phyloP scores from a whole-genome alignment of 441 rosid genomes.

The Euphorbia schlechtendalii region DNA sequence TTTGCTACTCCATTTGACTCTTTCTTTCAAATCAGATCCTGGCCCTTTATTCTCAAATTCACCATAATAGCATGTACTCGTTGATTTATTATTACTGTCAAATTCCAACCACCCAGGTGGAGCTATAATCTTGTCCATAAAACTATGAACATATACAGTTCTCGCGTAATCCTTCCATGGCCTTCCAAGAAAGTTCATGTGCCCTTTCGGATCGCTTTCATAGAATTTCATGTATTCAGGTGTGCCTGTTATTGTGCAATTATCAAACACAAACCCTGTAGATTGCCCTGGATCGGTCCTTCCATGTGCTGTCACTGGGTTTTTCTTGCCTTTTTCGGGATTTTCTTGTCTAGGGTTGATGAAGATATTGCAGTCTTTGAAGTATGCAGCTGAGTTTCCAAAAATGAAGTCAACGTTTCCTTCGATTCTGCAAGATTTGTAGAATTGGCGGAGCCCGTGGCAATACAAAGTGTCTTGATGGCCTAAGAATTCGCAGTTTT shows the following conservation, averaged over 20 bases:
- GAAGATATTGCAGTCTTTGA: slow-evolving; percentile 53
- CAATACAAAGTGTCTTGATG: slow-evolving; percentile 79
- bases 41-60: slow-evolving; percentile 63
- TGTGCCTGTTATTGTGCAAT: slow-evolving; percentile 68
- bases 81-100: slow-evolving; percentile 45
- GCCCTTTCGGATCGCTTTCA: slow-evolving; percentile 42
- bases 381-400: slow-evolving; percentile 65
- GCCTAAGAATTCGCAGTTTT: slow-evolving; percentile 80
- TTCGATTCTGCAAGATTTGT: slow-evolving; percentile 56
- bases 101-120: slow-evolving; percentile 77
- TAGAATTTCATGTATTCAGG: slow-evolving; percentile 54
- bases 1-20: slow-evolving; percentile 70
- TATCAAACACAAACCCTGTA: slow-evolving; percentile 62
- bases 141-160: slow-evolving; percentile 47
- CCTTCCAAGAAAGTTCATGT: slow-evolving; percentile 59
- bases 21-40: slow-evolving; percentile 36
- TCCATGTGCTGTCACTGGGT: slow-evolving; percentile 70
- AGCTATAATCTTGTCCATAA: slow-evolving; percentile 38
- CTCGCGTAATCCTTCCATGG: slow-evolving; percentile 90
- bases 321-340: slow-evolving; percentile 52
- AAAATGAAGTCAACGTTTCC: slow-evolving; percentile 93
- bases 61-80: slow-evolving; percentile 68
- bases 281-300: slow-evolving; percentile 70
- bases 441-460: slow-evolving; percentile 70
- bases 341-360: slow-evolving; percentile 47